Conservation (phyloP, 371 early-diverging fungal genomes). For the Choanephora cucurbitarum region DNA sequence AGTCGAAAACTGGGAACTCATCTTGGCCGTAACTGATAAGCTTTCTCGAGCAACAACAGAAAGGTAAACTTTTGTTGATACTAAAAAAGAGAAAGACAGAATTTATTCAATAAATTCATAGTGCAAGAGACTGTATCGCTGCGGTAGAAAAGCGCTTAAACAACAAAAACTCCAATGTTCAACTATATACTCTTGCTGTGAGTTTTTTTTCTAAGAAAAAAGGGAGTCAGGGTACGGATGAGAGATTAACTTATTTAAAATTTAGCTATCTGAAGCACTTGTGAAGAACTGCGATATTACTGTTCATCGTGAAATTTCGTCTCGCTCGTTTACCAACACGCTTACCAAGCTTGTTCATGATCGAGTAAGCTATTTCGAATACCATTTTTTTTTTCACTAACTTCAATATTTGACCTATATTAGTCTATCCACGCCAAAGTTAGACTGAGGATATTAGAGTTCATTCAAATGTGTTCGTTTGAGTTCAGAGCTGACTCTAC, state of each 20-base stretch:
- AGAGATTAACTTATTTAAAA: neutral
- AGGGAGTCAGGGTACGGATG: no score
- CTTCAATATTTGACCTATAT: neutral
- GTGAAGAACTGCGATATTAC: constrained; percentile 88
- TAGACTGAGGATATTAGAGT: constrained; percentile 75
- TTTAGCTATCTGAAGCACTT: constrained; percentile 78
- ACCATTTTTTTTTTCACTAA: neutral
- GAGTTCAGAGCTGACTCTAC: constrained; percentile 81
- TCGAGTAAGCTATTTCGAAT: constrained; percentile 50
- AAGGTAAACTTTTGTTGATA: constrained; percentile 27
- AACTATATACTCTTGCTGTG: constrained; percentile 76
- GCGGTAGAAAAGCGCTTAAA: constrained; percentile 74
- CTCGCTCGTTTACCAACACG: constrained; percentile 83
- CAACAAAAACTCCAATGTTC: constrained; percentile 86
- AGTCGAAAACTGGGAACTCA: constrained; percentile 91
- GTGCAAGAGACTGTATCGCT: constrained; percentile 73
- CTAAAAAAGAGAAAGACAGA: neutral
- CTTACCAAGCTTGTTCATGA: constrained; percentile 77
- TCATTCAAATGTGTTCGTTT: constrained; percentile 90
- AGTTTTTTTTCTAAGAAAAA: constrained; percentile 4
- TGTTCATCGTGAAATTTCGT: constrained; percentile 83
- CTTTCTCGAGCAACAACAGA: constrained; percentile 60
- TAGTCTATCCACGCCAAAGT: constrained; percentile 78
- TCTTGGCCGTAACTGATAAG: constrained; percentile 87
- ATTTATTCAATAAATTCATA: constrained; percentile 11